Evolutionary conservation across 495 filamentous ascomycete species (phyloP).

Genomic region (Friedmanniomyces simplex): DNA sequence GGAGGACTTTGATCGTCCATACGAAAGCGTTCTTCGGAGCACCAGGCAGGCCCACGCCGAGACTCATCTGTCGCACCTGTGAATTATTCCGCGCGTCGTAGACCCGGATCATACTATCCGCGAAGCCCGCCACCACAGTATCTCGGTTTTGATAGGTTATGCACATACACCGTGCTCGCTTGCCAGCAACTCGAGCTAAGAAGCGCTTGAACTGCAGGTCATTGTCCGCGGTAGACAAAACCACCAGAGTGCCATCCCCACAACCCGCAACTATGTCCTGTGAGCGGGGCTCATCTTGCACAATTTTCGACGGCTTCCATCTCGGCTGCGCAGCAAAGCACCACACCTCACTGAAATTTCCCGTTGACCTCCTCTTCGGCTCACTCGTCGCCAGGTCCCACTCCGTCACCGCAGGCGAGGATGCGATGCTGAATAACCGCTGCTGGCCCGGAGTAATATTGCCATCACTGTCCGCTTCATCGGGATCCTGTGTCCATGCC

Average conservation of each 20-base stretch:
- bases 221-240: slow-evolving; percentile 73
- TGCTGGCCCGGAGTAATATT: slow-evolving; percentile 58
- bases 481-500: slow-evolving; percentile 81
- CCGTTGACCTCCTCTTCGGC: slow-evolving; percentile 70
- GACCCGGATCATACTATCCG: slow-evolving; percentile 80
- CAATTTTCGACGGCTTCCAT: slow-evolving; percentile 33
- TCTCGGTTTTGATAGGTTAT: slow-evolving; percentile 77
- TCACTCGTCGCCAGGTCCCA: slow-evolving; percentile 77
- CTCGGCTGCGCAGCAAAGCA: slow-evolving; percentile 82
- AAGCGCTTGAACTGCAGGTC: slow-evolving; percentile 63
- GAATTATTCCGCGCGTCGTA: slow-evolving; percentile 75
- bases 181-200: slow-evolving; percentile 60
- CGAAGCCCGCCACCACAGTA: slow-evolving; percentile 77
- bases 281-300: slow-evolving; percentile 35
- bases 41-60: slow-evolving; percentile 63
- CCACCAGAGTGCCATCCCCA: slow-evolving; percentile 77
- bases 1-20: slow-evolving; percentile 82
- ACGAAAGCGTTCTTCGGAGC: slow-evolving; percentile 78
- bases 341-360: slow-evolving; percentile 95
- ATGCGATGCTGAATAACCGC: slow-evolving; percentile 92
- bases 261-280: slow-evolving; percentile 84
- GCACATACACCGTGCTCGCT: slow-evolving; percentile 77
- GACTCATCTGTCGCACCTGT: slow-evolving; percentile 65
- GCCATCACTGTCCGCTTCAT: slow-evolving; percentile 49
- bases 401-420: slow-evolving; percentile 82